Evolutionary conservation across 202 grass and related monocot genomes (phyloP), one percentile per base, ranked within the genome.

Genomic region (Carex arenaria): DNA sequence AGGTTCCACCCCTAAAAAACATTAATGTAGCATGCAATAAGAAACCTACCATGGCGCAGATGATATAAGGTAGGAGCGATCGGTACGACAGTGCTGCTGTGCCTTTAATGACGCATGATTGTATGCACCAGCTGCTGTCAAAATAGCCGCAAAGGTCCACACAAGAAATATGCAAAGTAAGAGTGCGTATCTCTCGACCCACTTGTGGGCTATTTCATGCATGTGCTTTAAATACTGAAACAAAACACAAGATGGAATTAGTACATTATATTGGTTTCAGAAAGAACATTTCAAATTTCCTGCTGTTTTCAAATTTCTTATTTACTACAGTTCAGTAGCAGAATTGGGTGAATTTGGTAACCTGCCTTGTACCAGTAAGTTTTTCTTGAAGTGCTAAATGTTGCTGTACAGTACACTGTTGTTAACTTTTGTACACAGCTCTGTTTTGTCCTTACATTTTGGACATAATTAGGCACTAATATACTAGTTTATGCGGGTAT

Each of bases 81-180:
- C 96, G 4, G 93, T 96, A 23, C 96, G 93, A 75, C 96, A 99
- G 86, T 99, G 89, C 81, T 85, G 85, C 72, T 99, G 86, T 7
- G 88, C 95, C 85, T 92, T 96, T 62, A 81, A 88, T 45, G 93
- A 82, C 73, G 85, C 96, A 87, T 86, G 78, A 69, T 99, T 91
- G 80, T 99, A 99, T 87, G 96, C 93, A 77, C 96, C 96, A 79
- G 88, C 91, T 88, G 85, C 91, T 72, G 96, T 99, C 77, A 99
- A 89, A 90, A 99, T 91, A 85, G 93, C 93, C 53, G 96, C 96
- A 72, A 96, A 99, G 78, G 93, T 72, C 96, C 96, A 99, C 72
- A 96, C 87, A 67, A 99, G 84, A 81, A 79, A 87, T 5, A 96
- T 92, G 76, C 88, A 96, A 45, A 96, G 80, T 87, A 99, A 88